phyloP scores from a whole-genome alignment of 2,329 filamentous ascomycete species.

The Cucurbitaria berberidis region DNA sequence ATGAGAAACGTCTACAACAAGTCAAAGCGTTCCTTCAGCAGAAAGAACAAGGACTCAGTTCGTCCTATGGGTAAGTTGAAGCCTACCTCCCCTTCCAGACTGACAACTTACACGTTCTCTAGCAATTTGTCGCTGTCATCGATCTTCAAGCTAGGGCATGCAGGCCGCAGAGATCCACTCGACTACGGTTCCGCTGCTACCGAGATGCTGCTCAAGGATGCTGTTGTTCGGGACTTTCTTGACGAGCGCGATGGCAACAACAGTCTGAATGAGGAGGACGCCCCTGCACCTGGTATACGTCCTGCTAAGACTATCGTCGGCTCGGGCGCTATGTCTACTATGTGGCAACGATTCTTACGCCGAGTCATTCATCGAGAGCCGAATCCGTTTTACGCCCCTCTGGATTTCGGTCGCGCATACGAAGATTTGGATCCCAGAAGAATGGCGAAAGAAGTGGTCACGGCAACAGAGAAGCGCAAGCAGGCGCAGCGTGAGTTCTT shows the following conservation, averaged over 20 bases:
- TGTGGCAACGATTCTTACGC: conserved; percentile 67
- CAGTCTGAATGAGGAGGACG: conserved; percentile 36
- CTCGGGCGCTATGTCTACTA: conserved; percentile 64
- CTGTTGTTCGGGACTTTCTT: conserved; percentile 91
- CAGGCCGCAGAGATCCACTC: conserved; percentile 76
- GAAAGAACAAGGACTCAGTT: conserved; percentile 76
- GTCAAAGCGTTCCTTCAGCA: conserved; percentile 93
- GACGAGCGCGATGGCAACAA: conserved; percentile 67
- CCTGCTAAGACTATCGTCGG: conserved; percentile 55
- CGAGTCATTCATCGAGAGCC: conserved; percentile 72
- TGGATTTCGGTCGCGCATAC: conserved; percentile 72
- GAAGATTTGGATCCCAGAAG: conserved; percentile 82
- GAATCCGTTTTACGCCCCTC: conserved; percentile 92
- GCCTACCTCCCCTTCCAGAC: neutral
- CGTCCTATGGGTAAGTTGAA: conserved; percentile 59
- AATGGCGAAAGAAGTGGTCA: conserved; percentile 90
- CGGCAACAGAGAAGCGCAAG: conserved; percentile 80
- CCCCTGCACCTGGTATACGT: conserved; percentile 45
- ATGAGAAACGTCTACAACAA: conserved; percentile 96
- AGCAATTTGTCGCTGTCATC: conserved; percentile 74
- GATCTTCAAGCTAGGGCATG: conserved; percentile 67
- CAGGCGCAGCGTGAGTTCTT: conserved; percentile 91
- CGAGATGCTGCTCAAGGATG: conserved; percentile 96
- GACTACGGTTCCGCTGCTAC: conserved; percentile 91
- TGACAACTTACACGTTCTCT: conserved; percentile 13